Base-by-base conservation (phyloP, 352 stramenopile species). In the Phytophthora pisi region DNA sequence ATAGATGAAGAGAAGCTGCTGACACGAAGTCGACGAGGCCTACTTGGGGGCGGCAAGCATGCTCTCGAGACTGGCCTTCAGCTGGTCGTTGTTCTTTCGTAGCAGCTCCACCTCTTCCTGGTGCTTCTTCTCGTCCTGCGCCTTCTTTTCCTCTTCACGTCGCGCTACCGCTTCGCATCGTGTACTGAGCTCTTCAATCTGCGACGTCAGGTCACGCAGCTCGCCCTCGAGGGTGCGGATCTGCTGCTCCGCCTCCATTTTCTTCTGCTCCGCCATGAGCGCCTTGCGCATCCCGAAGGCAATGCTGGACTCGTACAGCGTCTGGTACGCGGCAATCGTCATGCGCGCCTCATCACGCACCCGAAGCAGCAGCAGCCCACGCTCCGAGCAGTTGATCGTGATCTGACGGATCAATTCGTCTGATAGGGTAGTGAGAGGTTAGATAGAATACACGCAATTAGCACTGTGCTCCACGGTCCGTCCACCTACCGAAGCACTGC, bases 211-310 rank as follows among this genome's bases (percentile, higher is more conserved):
- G 42, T 97, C 90, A 31, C 85, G 81, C 18, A 88, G 81, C 30
- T 97, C 88, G 4, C 76, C 65, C 50, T 96, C 77, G 5, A 98
- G 66, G n/a, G 88, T 67, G 34, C 82, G 82, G 58, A 97, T 94
- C 34, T 88, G 86, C 42, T 90, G 79, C 63, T 96, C 78, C 20
- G 94, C 82, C 53, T 97, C 87, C 66, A 93, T 91, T 68, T 97
- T 97, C 51, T 86, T 88, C 61, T 98, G 93, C 77, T 98, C 90
- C 8, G 90, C 89, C 80, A 97, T 96, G 9, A 98, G 78, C 24
- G 93, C 92, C 74, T 98, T 98, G 63, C 93, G 86, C 82, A 98
- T 98, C 31, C 92, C 93, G 61, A 97, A 98, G 11, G 93, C 92
- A 51, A 98, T 31, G 6, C 28, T 31, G 28, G 28, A 31, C 28